Evolutionary conservation across 352 stramenopile genomes (phyloP), one percentile per base, ranked within the genome.

Genomic region (Phytopythium litorale): DNA sequence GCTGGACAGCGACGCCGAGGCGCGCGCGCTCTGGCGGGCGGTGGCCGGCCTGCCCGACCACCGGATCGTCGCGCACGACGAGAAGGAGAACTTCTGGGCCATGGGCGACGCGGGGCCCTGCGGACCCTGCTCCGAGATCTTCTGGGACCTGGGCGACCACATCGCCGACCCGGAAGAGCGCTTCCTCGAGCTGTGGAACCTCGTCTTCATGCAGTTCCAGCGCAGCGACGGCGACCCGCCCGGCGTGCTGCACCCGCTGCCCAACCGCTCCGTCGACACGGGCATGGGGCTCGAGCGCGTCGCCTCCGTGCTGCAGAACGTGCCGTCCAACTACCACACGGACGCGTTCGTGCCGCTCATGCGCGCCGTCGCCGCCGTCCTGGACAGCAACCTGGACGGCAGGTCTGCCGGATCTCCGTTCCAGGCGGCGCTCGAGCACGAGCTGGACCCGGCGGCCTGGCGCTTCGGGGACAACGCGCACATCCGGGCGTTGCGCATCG

Each of bases 141-240:
- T 98, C 64, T 98, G 96, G 76, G 94, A 98, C 79, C 78, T 97
- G 9, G 74, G 78, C 35, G 79, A 90, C 21, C 73, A 86, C 63
- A 89, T 90, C 25, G 63, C 69, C 49, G 91, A 98, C 79, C 82
- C 92, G 13, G 75, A 91, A 45, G 81, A 91, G 52, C 79, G 79
- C 25, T 93, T 75, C 40, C 79, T 98, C 60, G 92, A 98, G 77
- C 98, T 99, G 56, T 99, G 96, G 96, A 99, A 99, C 71, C 87
- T 98, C 62, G 96, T 99, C 16, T 99, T 99, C 70, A 98, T 99
- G 83, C 96, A 99, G 77, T 98, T 97, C 71, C 97, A 96, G 78
- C 89, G 96, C 42, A 86, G 97, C 48, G 80, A 88, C 49, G 84
- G 95, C 61, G 66, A 76, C 19, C 40, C 45, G 1, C 57, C 64